These are phyloP conservation scores for Xylaria scruposa DNA, from an alignment of 495 filamentous ascomycete genomes.

Conservation along the genomic window DNA sequence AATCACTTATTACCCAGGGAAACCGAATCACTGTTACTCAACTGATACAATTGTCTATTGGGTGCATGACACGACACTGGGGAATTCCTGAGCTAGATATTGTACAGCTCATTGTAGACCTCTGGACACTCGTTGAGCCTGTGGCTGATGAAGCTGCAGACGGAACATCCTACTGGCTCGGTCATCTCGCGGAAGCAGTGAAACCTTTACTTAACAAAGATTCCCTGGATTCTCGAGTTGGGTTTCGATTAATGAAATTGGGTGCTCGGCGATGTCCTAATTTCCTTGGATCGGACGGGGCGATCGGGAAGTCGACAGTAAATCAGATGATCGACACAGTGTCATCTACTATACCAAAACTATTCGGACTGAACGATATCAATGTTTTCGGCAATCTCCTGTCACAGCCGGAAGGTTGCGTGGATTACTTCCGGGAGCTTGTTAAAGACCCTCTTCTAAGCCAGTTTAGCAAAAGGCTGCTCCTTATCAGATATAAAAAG, in stretches of 20 bases:
- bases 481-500: background rate
- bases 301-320: too few species aligned
- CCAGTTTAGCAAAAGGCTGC: background rate
- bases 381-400: background rate
- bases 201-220: background rate
- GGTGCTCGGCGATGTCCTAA: background rate
- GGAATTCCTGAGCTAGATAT: background rate
- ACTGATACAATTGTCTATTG: conserved; percentile 8
- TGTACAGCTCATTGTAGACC: background rate
- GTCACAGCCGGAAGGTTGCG: background rate
- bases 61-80: background rate
- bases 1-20: conserved; percentile 6
- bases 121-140: background rate
- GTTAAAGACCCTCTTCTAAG: background rate
- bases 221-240: background rate
- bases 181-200: background rate
- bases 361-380: background rate
- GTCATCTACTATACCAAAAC: background rate
- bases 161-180: background rate
- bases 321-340: background rate
- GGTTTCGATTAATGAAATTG: background rate
- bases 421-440: background rate
- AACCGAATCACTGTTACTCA: conserved; percentile 4
- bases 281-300: background rate
- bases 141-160: background rate